Evolutionary conservation across 164 flowering plant genomes (phyloP).

Genomic region (Vitis amurensis): DNA sequence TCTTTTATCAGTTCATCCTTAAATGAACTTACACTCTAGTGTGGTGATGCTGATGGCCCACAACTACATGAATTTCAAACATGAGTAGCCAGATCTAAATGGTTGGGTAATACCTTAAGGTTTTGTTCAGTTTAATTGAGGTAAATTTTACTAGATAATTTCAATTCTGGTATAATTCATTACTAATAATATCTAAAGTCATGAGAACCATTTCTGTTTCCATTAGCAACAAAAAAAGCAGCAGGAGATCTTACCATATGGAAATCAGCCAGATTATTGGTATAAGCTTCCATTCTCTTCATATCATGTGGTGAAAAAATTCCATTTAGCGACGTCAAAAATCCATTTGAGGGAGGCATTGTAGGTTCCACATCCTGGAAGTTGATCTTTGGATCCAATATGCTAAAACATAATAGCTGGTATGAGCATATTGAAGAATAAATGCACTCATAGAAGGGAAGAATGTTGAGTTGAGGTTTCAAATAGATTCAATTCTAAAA

Average conservation of each 20-base stretch:
- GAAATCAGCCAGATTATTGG: slow-evolving; percentile 63
- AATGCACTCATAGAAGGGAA: background rate
- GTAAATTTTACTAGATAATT: background rate
- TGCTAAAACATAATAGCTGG: slow-evolving; percentile 35
- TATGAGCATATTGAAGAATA: slow-evolving; percentile 17
- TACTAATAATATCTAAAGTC: background rate
- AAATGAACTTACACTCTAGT: too few species aligned
- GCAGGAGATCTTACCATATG: slow-evolving; percentile 45
- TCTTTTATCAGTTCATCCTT: too few species aligned
- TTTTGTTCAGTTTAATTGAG: background rate
- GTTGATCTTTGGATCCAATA: slow-evolving; percentile 80
- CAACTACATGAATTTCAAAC: too few species aligned
- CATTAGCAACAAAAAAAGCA: background rate
- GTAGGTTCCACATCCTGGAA: slow-evolving; percentile 43
- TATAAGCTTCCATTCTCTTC: slow-evolving; percentile 70
- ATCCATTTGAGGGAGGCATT: slow-evolving; percentile 31
- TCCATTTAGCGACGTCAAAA: slow-evolving; percentile 31
- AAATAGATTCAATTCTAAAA: too few species aligned
- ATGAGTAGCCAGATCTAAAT: too few species aligned
- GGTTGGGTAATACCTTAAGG: too few species aligned
- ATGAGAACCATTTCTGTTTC: background rate
- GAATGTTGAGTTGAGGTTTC: too few species aligned
- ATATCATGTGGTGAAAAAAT: slow-evolving; percentile 61
- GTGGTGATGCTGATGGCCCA: too few species aligned
- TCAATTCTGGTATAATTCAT: background rate